Conservation (phyloP, 2,329 filamentous ascomycete species). For the Uncinocarpus reesii region DNA sequence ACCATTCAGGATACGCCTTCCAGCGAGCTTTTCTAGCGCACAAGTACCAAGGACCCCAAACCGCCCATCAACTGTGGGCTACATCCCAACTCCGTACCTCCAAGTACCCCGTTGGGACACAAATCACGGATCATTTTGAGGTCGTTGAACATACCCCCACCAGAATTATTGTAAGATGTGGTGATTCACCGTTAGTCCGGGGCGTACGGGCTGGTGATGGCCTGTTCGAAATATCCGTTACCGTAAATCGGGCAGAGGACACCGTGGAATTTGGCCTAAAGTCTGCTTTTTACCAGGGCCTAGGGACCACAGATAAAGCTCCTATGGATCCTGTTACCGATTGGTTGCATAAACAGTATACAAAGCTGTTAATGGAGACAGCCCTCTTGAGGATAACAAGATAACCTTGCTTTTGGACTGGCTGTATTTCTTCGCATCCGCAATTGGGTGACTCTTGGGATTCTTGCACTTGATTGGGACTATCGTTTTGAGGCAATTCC, state of each 20-base stretch:
- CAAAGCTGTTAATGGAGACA: constrained; percentile 48
- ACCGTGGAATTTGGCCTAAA: constrained; percentile 57
- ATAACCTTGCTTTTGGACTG: constrained; percentile 6
- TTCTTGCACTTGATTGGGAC: too few species aligned
- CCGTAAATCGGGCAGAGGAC: constrained; percentile 46
- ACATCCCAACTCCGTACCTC: constrained; percentile 45
- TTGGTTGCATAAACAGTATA: constrained; percentile 47
- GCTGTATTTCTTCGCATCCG: background rate
- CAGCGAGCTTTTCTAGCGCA: constrained; percentile 50
- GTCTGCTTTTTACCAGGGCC: constrained; percentile 51
- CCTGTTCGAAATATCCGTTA: constrained; percentile 54
- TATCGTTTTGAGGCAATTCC: too few species aligned
- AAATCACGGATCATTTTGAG: constrained; percentile 62
- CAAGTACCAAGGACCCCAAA: constrained; percentile 49
- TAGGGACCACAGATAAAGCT: constrained; percentile 33
- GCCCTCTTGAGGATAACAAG: constrained; percentile 32
- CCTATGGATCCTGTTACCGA: constrained; percentile 41
- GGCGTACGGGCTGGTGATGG: constrained; percentile 52
- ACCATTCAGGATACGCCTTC: constrained; percentile 33
- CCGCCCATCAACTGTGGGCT: constrained; percentile 53
- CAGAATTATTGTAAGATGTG: constrained; percentile 54
- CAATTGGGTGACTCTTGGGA: too few species aligned
- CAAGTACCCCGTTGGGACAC: constrained; percentile 52
- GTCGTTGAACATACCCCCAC: constrained; percentile 54
- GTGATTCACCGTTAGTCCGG: constrained; percentile 51